Evolutionary conservation across 495 filamentous ascomycete species (phyloP).

Genomic region (Neurospora sp.): DNA sequence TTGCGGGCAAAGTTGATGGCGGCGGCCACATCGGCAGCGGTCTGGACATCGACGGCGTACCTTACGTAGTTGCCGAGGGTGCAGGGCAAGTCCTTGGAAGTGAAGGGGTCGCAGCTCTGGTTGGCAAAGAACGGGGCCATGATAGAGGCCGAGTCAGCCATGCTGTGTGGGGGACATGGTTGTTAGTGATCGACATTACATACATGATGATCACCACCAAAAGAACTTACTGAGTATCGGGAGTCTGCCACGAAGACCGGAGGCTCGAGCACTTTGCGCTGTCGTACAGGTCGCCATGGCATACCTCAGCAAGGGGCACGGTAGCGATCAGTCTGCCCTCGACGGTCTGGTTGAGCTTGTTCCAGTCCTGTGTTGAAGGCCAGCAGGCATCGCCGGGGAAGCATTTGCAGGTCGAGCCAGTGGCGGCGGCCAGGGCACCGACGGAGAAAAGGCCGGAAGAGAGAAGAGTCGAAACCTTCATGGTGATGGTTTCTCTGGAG

Average conservation of each 20-base stretch:
- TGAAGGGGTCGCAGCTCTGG: slow-evolving; percentile 29
- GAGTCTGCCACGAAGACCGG: slow-evolving; percentile 17
- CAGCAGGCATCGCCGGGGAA: slow-evolving; percentile 42
- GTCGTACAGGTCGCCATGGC: slow-evolving; percentile 31
- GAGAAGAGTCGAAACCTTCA: slow-evolving; percentile 10
- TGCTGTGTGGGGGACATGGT: slow-evolving; percentile 20
- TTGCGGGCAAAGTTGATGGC: slow-evolving; percentile 37
- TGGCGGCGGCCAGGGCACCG: slow-evolving; percentile 3
- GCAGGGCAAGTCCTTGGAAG: slow-evolving; percentile 27
- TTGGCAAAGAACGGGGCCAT: slow-evolving; percentile 38
- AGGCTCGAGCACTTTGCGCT: slow-evolving; percentile 12
- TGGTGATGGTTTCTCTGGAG: slow-evolving; percentile 5
- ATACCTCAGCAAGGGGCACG: slow-evolving; percentile 39
- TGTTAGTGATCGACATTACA: slow-evolving; percentile 10
- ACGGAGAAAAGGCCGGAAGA: slow-evolving; percentile 11
- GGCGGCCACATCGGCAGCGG: slow-evolving; percentile 26
- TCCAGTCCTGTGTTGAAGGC: slow-evolving; percentile 35
- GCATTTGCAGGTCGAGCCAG: slow-evolving; percentile 31
- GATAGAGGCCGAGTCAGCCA: slow-evolving; percentile 32
- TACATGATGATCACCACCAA: neutral
- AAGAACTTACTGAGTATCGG: slow-evolving; percentile 22
- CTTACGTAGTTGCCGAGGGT: slow-evolving; percentile 44
- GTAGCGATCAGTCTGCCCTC: slow-evolving; percentile 39
- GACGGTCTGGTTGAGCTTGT: slow-evolving; percentile 31
- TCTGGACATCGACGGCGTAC: slow-evolving; percentile 42